Base-by-base conservation (phyloP, 768 basidiomycete species). In the Punctularia strigosozonata region DNA sequence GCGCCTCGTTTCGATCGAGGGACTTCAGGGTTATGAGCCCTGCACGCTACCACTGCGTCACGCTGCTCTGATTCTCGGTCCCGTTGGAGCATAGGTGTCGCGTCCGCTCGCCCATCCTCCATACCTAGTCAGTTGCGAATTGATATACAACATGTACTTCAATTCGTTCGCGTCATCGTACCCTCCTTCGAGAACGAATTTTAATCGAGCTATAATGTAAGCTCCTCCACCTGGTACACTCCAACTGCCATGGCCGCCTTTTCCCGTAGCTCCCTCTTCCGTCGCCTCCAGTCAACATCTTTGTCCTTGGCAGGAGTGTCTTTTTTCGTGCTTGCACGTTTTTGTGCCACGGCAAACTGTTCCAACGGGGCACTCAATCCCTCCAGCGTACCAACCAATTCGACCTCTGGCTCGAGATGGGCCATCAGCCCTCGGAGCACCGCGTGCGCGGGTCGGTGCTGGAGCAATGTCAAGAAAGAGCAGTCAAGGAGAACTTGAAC, bases 141-240 rank as follows among this genome's bases (percentile, higher is more conserved):
- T 28, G 15, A 28, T 28, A 8, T 28, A 8, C 26, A 8, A 28
- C 10, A 28, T 28, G 26, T 8, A 8, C 8, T 28, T 28, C 15
- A 28, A 15, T 28, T 15, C 26, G 26, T 28, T 15, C 15, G 15
- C 10, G 10, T 8, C 10, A 28, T 28, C 10, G 10, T 15, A 28
- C 10, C 26, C 26, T 28, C 26, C 8, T 28, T 28, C 15, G 26
- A 28, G 26, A 28, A n/a, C 10, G 31, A 17, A 28, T 23, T 3
- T 15, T 18, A 18, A 13, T 24, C 14, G 7, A 18, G 25, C 35
- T 61, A 81, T 43, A 83, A 54, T 24, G 68, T 59, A 46, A 88
- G 61, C 48, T 84, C 79, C 47, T 87, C 84, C 43, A 87, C 51
- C 55, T 73, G 76, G 56, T 87, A 86, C 46, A 75, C 48, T 17